Base-by-base conservation (phyloP, 345 rosid genomes). In the Geranium brycei region DNA sequence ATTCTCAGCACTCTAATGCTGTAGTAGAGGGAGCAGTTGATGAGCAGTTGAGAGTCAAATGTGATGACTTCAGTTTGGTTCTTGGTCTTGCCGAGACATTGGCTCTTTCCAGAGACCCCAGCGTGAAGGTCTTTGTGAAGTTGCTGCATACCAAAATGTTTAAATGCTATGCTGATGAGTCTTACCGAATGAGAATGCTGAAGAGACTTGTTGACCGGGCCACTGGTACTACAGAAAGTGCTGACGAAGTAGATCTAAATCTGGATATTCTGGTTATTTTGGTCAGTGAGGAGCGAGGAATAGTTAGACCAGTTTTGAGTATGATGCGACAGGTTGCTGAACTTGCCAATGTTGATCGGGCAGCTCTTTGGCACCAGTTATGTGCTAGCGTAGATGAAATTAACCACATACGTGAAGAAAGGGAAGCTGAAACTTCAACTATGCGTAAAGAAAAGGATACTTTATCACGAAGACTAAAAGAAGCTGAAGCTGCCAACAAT, bases 31-130 rank as follows among this genome's bases (percentile, higher is more conserved):
- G 78, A 65, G 96, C 87, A 68, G 78, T 83, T 66, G 66, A 64
- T 71, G 84, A 87, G 65, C 93, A 91, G 69, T 78, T 75, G 62
- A 76, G 77, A 63, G 79, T 73, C 65, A 91, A 82, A 69, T 75
- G 69, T 12, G 87, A 81, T 72, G 99, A 95, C 79, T 88, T 88
- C 68, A 74, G 81, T 68, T 80, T 79, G 60, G 68, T 91, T 71
- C 91, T 91, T 70, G 83, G 88, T 77, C 97, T 95, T 69, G 99
- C 91, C 10, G 99, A 95, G 88, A 83, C 92, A 40, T 78, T 95
- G 82, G 78, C 88, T 31, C 83, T 81, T 68, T 85, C 96, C 62
- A 77, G 77, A 66, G 91, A 91, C 72, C 85, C 72, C 75, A 68
- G 70, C 69, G 92, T 91, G 62, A 83, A 80, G 85, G 91, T 74